Percentiles rank a stretch among this genome's conserved stretches.
These are phyloP conservation scores for Spencermartinsiella ligniputridi DNA, from an alignment of 1,139 yeast genomes.

Conservation along the genomic window DNA sequence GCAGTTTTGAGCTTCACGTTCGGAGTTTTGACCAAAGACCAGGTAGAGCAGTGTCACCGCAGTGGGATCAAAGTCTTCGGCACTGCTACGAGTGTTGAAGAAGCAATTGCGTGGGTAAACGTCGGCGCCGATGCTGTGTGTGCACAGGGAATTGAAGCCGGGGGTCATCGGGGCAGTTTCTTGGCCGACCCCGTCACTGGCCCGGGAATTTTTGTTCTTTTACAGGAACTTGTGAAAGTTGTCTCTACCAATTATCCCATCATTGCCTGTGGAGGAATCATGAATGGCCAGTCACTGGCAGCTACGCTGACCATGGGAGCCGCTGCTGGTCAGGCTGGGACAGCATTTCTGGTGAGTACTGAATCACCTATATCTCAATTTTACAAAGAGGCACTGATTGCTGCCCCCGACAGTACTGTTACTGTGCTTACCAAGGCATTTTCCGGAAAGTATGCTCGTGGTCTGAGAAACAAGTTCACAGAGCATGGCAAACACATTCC, in stretches of 20 bases:
- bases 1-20: conserved; percentile 43
- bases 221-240: conserved; percentile 33
- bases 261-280: conserved; percentile 48
- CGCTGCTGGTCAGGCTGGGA: conserved; percentile 38
- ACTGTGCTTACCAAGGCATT: conserved; percentile 18
- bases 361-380: conserved; percentile 16
- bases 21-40: conserved; percentile 35
- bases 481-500: conserved; percentile 4
- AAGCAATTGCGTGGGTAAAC: conserved; percentile 34
- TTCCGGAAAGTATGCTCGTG: conserved; percentile 19
- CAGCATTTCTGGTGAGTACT: conserved; percentile 20
- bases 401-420: conserved; percentile 8
- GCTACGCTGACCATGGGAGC: conserved; percentile 40
- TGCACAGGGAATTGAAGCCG: conserved; percentile 51
- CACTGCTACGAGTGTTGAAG: conserved; percentile 42
- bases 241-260: conserved; percentile 28
- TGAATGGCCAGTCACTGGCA: conserved; percentile 31
- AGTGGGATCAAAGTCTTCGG: conserved; percentile 38
- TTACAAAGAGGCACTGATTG: conserved; percentile 11
- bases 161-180: conserved; percentile 49
- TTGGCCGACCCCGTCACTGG: conserved; percentile 15
- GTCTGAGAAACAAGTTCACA: conserved; percentile 13
- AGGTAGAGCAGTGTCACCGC: conserved; percentile 32
- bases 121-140: conserved; percentile 41
- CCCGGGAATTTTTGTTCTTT: conserved; percentile 25